These are phyloP conservation scores for Vigna mungo DNA, from an alignment of 306 rosid species.

Conservation along the genomic window DNA sequence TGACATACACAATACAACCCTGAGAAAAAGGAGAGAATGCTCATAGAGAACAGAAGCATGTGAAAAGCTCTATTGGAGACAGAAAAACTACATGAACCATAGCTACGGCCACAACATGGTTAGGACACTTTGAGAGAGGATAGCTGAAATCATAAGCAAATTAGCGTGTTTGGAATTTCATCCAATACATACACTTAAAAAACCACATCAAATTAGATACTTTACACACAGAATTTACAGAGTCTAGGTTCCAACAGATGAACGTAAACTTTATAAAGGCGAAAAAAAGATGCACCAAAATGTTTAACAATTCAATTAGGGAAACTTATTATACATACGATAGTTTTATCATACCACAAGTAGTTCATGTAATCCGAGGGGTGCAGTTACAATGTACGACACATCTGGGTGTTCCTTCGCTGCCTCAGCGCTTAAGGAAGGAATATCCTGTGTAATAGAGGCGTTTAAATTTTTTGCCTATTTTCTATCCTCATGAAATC, in stretches of 20 bases:
- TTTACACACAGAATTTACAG: too few species aligned
- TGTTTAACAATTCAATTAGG: neutral
- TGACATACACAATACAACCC: conserved; percentile 1
- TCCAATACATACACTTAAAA: too few species aligned
- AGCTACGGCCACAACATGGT: conserved; percentile 1
- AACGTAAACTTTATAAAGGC: too few species aligned
- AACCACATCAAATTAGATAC: too few species aligned
- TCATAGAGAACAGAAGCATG: neutral
- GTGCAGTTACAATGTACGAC: conserved; percentile 77
- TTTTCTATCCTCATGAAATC: conserved; percentile 5
- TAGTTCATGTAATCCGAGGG: conserved; percentile 82
- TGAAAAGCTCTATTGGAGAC: neutral
- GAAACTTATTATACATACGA: neutral
- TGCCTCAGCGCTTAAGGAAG: conserved; percentile 88
- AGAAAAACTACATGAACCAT: conserved; percentile 2
- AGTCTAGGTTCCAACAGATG: too few species aligned
- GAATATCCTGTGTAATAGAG: conserved; percentile 73
- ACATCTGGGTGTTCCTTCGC: conserved; percentile 82
- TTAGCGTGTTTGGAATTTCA: too few species aligned
- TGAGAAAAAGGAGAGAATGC: neutral
- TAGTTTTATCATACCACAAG: conserved; percentile 70
- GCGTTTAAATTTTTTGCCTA: conserved; percentile 15
- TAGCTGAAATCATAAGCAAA: neutral
- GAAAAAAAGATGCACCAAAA: too few species aligned
- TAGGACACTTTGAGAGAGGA: neutral